A percentile compares a stretch with the other conserved stretches of the same genome.
These are phyloP conservation scores for Arthromyces matolae DNA, from an alignment of 768 basidiomycete genomes.

Conservation along the genomic window DNA sequence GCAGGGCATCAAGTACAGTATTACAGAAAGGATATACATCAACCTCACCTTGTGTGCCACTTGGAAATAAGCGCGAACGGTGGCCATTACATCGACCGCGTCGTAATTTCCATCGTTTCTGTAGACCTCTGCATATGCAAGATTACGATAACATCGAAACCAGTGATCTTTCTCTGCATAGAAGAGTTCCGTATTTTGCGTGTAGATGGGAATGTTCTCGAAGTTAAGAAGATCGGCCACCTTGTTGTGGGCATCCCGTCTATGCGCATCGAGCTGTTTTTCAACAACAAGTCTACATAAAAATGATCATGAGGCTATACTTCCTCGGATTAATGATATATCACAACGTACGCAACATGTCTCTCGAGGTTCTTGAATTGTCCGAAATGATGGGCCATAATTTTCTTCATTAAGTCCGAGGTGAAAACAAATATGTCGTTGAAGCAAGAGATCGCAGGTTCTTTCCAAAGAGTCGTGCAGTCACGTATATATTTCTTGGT, in stretches of 20 bases:
- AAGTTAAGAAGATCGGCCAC: slow-evolving; percentile 33
- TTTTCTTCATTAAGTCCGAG: slow-evolving; percentile 13
- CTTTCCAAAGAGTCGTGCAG: slow-evolving; percentile 27
- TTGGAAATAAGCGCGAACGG: slow-evolving; percentile 53
- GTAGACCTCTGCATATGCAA: not conserved
- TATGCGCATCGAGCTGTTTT: slow-evolving; percentile 14
- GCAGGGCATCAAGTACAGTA: not conserved
- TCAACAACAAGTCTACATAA: slow-evolving; percentile 4
- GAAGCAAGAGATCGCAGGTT: slow-evolving; percentile 28
- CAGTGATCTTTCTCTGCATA: slow-evolving; percentile 18
- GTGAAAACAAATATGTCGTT: slow-evolving; percentile 18
- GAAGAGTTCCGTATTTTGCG: slow-evolving; percentile 23
- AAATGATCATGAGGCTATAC: not conserved
- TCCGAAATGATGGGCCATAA: slow-evolving; percentile 26
- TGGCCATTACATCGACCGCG: slow-evolving; percentile 50
- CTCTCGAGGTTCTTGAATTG: slow-evolving; percentile 26
- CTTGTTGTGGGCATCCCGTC: slow-evolving; percentile 16
- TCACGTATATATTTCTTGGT: slow-evolving; percentile 24
- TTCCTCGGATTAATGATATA: not conserved
- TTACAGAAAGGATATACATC: not conserved
- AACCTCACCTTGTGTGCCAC: slow-evolving; percentile 50
- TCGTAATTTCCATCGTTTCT: slow-evolving; percentile 24
- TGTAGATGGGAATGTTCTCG: slow-evolving; percentile 38
- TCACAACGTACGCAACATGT: slow-evolving; percentile 22
- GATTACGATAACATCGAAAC: slow-evolving; percentile 7